Evolutionary conservation across 495 filamentous ascomycete genomes (phyloP), one percentile per base, ranked within the genome.

Genomic region (Tuber indicum): DNA sequence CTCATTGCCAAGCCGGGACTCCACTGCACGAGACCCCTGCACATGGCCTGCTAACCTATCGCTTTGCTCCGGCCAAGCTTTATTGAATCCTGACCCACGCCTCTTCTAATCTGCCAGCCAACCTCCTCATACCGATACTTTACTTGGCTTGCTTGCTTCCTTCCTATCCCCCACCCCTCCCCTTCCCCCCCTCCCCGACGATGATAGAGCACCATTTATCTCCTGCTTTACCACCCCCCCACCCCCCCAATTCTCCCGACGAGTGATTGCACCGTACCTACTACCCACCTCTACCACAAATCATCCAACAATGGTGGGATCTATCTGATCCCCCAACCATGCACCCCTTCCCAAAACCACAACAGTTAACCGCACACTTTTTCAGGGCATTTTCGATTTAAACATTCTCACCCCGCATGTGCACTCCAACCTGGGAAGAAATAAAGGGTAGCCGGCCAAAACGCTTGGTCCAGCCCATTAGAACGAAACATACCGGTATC

Each of bases 1-100:
- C 74, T 79, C 62, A 32, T 32, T 62, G 77, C 78, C 77, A 80
- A 79, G 78, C 75, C 73, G 74, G 77, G 78, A 77, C 75, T 62
- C 58, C 23, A n/a, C 58, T 79, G 76, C 75, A 74, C 72, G 66
- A 74, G 78, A 76, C 71, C 74, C 78, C 71, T 79, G 73, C 70
- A 32, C 70, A 77, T 41, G 70, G 71, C 49, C 49, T 70, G 39
- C 46, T 39, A 32, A 17, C 76, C 77, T 80, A 80, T 80, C 77
- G 70, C 78, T 79, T 79, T 72, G 23, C 45, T 73, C 52, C 32
- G 66, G 77, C 77, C 75, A 79, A 77, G 77, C 75, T 76, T 80
- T 79, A 32, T 62, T 32, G 12, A 58, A 62, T 32, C 58, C 32
- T n/a, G n/a, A 62, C 58, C 58, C 58, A 52, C 49, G 49, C 49